Evolutionary conservation across 306 rosid genomes (phyloP).

Genomic region (Fagus crenata): DNA sequence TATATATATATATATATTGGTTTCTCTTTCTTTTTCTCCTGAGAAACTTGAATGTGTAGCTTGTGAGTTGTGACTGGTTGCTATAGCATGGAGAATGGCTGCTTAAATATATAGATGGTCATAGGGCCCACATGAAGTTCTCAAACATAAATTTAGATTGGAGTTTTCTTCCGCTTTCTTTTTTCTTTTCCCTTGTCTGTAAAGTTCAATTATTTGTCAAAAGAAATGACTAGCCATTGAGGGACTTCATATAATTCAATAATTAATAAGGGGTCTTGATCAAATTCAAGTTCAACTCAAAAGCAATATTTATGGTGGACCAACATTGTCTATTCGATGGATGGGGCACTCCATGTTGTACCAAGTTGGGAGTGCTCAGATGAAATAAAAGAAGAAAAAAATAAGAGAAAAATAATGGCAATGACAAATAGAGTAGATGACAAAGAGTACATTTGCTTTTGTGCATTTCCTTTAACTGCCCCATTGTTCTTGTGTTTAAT

Average conservation of each 20-base stretch:
- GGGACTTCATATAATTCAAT: conserved; percentile 42
- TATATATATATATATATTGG: not conserved
- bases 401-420: conserved; percentile 13
- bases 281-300: too few species aligned
- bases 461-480: conserved; percentile 1
- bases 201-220: conserved; percentile 41
- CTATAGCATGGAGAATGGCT: conserved; percentile 30
- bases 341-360: not conserved
- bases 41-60: conserved; percentile 16
- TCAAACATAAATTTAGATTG: conserved; percentile 31
- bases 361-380: not conserved
- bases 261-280: too few species aligned
- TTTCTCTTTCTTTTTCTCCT: conserved; percentile 17
- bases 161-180: conserved; percentile 27
- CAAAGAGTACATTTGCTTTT: conserved; percentile 25
- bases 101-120: conserved; percentile 33
- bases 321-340: too few species aligned
- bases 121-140: conserved; percentile 51
- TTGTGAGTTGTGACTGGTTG: conserved; percentile 35
- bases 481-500: conserved; percentile 5
- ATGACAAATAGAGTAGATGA: conserved; percentile 8
- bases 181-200: conserved; percentile 25
- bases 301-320: too few species aligned
- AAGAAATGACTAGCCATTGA: conserved; percentile 35
- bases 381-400: not conserved